Evolutionary conservation across 768 basidiomycete species (phyloP).

Genomic region (Rossbeevera mucosa): DNA sequence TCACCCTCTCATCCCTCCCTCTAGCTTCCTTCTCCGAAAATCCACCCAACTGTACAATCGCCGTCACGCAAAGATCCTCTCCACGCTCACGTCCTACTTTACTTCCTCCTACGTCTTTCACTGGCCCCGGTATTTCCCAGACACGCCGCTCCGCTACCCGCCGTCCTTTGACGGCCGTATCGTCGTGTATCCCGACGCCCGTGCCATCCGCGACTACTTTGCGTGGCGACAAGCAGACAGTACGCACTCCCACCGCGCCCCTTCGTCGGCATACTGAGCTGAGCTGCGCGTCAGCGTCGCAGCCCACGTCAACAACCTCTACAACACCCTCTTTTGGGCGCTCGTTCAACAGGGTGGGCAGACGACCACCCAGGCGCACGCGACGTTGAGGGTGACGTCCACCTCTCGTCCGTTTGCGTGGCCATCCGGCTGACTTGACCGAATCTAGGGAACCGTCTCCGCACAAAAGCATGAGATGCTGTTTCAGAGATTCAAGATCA

Average conservation of each 20-base stretch:
- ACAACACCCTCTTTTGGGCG: conserved; percentile 96
- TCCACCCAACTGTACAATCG: conserved; percentile 78
- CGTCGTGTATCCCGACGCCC: conserved; percentile 70
- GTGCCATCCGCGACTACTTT: conserved; percentile 86
- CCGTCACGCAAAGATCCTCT: conserved; percentile 80
- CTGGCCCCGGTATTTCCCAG: conserved; percentile 79
- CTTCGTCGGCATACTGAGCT: not conserved
- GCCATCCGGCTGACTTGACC: conserved; percentile 9
- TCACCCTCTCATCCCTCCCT: not conserved
- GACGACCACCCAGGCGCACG: conserved; percentile 77
- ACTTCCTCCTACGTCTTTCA: conserved; percentile 87
- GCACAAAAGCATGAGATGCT: conserved; percentile 90
- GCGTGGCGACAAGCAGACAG: conserved; percentile 96
- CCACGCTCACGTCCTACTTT: conserved; percentile 79
- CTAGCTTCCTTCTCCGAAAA: conserved; percentile 81
- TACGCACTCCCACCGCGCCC: conserved; percentile 36
- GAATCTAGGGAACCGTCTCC: conserved; percentile 78
- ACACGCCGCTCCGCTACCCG: conserved; percentile 67
- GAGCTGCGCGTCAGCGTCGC: conserved; percentile 1
- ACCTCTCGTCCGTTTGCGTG: not conserved
- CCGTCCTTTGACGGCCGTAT: conserved; percentile 93
- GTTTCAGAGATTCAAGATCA: conserved; percentile 74
- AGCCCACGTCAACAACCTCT: conserved; percentile 98
- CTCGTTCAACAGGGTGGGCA: conserved; percentile 80
- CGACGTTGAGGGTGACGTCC: conserved; percentile 59